phyloP scores from a whole-genome alignment of 371 early-diverging fungal species.

The Circinella umbellata region DNA sequence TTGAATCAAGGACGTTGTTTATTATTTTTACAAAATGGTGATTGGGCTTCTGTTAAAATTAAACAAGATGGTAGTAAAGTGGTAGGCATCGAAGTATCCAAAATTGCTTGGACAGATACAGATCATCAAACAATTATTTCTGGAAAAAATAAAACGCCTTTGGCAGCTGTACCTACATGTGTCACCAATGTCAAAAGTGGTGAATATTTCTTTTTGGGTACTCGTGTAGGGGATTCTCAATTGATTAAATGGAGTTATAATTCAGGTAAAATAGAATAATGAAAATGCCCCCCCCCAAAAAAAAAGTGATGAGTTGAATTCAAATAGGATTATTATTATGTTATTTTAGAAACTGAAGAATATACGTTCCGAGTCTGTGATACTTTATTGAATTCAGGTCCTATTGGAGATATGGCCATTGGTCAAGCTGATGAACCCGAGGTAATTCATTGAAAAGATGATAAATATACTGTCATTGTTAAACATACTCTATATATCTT shows the following conservation, averaged over 20 bases:
- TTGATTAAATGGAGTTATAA: constrained; percentile 68
- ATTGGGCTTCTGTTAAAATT: constrained; percentile 73
- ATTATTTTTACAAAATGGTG: constrained; percentile 69
- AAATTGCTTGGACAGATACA: constrained; percentile 26
- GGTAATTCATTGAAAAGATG: neutral
- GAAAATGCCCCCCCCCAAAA: too few species aligned
- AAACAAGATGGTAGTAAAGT: constrained; percentile 69
- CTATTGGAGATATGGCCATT: constrained; percentile 78
- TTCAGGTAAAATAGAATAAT: constrained; percentile 1
- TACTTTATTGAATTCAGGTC: constrained; percentile 78
- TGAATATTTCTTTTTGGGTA: constrained; percentile 82
- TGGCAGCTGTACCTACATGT: constrained; percentile 62
- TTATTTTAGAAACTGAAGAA: constrained; percentile 15
- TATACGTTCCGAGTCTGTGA: constrained; percentile 78
- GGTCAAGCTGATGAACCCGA: constrained; percentile 57
- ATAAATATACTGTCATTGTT: constrained; percentile 15
- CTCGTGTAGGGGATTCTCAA: constrained; percentile 79
- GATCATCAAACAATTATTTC: neutral
- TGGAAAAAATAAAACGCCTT: constrained; percentile 3
- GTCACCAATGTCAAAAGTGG: constrained; percentile 53
- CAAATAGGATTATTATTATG: too few species aligned
- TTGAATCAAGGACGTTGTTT: constrained; percentile 59
- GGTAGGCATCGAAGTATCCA: constrained; percentile 47
- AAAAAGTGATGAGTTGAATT: too few species aligned
- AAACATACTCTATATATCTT: too few species aligned